phyloP scores from a whole-genome alignment of 345 rosid species.

The Pistacia vera region DNA sequence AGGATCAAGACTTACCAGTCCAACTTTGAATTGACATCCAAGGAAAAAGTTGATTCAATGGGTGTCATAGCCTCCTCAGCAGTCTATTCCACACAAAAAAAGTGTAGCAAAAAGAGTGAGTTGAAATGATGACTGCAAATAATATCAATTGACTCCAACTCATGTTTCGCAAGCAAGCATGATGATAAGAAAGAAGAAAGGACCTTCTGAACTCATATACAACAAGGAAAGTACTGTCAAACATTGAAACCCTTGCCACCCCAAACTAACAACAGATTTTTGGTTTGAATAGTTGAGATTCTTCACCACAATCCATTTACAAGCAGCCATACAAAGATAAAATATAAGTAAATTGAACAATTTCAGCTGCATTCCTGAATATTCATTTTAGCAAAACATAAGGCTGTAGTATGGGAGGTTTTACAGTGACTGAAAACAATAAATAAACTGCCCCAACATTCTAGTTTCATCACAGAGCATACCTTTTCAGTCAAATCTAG shows the following conservation, averaged over 20 bases:
- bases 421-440: not conserved
- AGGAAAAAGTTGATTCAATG: slow-evolving; percentile 93
- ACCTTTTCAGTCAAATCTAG: slow-evolving; percentile 97
- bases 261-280: slow-evolving; percentile 1
- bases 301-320: not conserved
- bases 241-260: not conserved
- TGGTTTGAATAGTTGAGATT: not conserved
- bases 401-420: not conserved
- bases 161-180: not conserved
- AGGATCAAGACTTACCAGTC: slow-evolving; percentile 68
- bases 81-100: slow-evolving; percentile 54
- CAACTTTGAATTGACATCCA: slow-evolving; percentile 95
- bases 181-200: not conserved
- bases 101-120: slow-evolving; percentile 14
- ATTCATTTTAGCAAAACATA: not conserved
- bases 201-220: not conserved
- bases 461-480: slow-evolving; percentile 8
- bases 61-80: slow-evolving; percentile 99
- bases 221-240: not conserved
- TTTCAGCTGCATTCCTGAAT: slow-evolving; percentile 1
- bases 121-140: not conserved
- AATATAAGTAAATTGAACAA: not conserved
- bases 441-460: not conserved
- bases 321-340: not conserved
- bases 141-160: not conserved